Percentiles rank a stretch among this genome's conserved stretches.
These are phyloP conservation scores for Carex scoparia DNA, from an alignment of 176 grass and related monocot species.

Conservation along the genomic window DNA sequence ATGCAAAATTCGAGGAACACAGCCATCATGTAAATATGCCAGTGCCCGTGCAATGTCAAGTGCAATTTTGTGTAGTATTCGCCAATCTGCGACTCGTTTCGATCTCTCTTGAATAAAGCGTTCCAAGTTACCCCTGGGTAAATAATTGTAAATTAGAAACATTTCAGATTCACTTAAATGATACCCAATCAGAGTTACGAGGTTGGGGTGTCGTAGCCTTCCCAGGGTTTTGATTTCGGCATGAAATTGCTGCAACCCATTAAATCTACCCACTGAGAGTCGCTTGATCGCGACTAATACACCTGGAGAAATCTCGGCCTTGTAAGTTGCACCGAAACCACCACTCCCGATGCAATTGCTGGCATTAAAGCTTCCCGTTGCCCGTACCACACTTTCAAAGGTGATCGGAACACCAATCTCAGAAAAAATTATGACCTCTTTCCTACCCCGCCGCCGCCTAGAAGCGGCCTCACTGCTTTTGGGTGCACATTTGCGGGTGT, in stretches of 20 bases:
- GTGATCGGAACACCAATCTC: conserved; percentile 69
- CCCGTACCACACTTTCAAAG: conserved; percentile 76
- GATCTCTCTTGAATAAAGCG: conserved; percentile 95
- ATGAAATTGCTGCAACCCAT: conserved; percentile 82
- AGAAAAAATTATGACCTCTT: conserved; percentile 69
- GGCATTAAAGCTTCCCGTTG: conserved; percentile 86
- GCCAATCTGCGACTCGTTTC: conserved; percentile 72
- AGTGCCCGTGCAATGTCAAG: conserved; percentile 84
- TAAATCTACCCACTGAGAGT: conserved; percentile 82
- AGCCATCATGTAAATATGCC: conserved; percentile 78
- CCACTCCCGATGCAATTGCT: conserved; percentile 98
- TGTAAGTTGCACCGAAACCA: conserved; percentile 94
- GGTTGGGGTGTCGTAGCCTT: conserved; percentile 74
- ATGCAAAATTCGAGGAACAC: conserved; percentile 88
- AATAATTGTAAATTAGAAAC: conserved; percentile 97
- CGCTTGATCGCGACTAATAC: conserved; percentile 93
- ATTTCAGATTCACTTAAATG: conserved; percentile 94
- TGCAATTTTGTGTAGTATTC: conserved; percentile 93
- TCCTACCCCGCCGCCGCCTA: conserved; percentile 58
- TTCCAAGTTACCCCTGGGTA: conserved; percentile 85
- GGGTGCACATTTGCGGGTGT: conserved; percentile 84
- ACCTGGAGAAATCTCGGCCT: conserved; percentile 90
- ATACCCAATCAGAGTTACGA: conserved; percentile 90
- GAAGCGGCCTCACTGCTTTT: conserved; percentile 43
- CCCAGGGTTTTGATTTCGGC: conserved; percentile 97